Evolutionary conservation across 1,284 basidiomycete species (phyloP).

Genomic region (Schizophyllum commune): DNA sequence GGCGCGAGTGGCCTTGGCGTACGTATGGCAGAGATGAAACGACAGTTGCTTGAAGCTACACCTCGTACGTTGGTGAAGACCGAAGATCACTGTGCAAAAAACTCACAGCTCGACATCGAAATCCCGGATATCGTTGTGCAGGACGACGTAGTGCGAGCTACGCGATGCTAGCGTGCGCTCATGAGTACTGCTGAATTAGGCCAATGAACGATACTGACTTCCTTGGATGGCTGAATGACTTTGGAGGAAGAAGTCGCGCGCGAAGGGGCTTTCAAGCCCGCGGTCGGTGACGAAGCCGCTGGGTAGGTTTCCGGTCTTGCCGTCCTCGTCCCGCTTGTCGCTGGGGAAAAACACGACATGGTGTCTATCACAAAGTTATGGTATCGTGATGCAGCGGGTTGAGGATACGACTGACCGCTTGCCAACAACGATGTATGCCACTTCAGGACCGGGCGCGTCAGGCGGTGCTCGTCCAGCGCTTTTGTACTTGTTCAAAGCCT

Average conservation of each 20-base stretch:
- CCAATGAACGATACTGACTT: conserved; percentile 16
- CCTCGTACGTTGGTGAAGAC: conserved; percentile 5
- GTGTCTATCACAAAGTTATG: conserved; percentile 2
- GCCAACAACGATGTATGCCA: conserved; percentile 30
- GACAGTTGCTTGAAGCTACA: conserved; percentile 10
- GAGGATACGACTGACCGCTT: conserved; percentile 22
- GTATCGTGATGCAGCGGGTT: not conserved
- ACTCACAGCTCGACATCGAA: not conserved
- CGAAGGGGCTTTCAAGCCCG: conserved; percentile 19
- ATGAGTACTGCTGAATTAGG: not conserved
- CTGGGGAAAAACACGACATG: conserved; percentile 13
- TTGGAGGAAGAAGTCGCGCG: conserved; percentile 29
- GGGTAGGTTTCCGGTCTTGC: conserved; percentile 21
- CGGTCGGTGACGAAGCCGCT: conserved; percentile 22
- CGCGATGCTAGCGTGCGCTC: conserved; percentile 5
- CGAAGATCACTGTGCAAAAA: not conserved
- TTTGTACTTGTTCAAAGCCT: not conserved
- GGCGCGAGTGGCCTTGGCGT: conserved; percentile 6
- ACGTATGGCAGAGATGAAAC: conserved; percentile 27
- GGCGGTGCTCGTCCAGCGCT: not conserved
- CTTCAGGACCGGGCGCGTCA: conserved; percentile 10
- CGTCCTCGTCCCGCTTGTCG: not conserved
- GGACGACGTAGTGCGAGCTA: conserved; percentile 11
- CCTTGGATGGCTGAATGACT: conserved; percentile 30
- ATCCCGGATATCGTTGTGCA: conserved; percentile 9